phyloP scores from a whole-genome alignment of 257 asterid species.

The Capsicum rhomboideum region DNA sequence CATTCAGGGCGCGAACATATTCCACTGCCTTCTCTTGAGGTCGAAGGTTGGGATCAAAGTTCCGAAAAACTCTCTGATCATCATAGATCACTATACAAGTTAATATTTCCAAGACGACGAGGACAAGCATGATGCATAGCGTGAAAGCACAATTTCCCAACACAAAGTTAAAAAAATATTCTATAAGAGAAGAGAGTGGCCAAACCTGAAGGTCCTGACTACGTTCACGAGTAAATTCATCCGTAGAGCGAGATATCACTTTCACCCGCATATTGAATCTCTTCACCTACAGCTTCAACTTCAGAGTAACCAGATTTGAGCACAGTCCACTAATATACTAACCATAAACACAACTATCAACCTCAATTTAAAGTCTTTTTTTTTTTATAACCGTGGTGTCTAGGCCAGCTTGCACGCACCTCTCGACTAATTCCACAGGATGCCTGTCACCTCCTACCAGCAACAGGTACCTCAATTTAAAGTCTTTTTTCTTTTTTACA shows the following conservation, averaged over 20 bases:
- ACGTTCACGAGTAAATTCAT: conserved; percentile 91
- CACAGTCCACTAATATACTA: not conserved
- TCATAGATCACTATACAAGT: not conserved
- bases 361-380: not conserved
- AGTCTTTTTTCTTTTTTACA: too few species aligned
- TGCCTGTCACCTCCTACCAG: too few species aligned
- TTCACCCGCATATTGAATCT: conserved; percentile 54
- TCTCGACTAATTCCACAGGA: too few species aligned
- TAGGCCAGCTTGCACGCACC: too few species aligned
- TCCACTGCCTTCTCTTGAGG: conserved; percentile 83
- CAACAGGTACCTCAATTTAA: too few species aligned
- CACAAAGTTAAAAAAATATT: not conserved
- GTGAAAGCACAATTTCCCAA: not conserved
- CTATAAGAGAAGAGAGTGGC: not conserved
- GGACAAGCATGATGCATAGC: not conserved
- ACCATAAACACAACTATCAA: not conserved
- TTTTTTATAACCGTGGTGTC: too few species aligned
- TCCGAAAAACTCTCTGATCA: conserved; percentile 71
- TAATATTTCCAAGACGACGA: not conserved
- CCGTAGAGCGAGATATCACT: conserved; percentile 73
- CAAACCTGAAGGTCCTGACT: conserved; percentile 94
- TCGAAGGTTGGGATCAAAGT: conserved; percentile 75
- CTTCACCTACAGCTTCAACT: not conserved
- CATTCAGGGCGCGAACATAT: conserved; percentile 88
- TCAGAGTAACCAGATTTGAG: not conserved